Conservation (phyloP, 495 filamentous ascomycete species). For the Peziza echinospora region DNA sequence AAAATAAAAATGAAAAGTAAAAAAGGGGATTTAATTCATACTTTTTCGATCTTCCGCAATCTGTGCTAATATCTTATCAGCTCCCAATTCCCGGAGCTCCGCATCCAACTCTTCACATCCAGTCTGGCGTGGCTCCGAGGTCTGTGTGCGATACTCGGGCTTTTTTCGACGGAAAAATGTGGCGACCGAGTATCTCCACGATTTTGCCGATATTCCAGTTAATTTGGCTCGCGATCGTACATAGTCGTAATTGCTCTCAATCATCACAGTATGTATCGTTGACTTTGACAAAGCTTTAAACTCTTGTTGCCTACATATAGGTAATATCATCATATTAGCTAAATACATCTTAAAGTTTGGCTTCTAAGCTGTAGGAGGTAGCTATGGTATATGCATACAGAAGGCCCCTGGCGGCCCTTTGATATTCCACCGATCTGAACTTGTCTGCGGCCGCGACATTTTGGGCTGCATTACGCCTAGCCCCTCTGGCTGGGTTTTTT, state of each 20-base stretch:
- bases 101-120: slow-evolving; percentile 56
- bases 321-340: not conserved
- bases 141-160: slow-evolving; percentile 29
- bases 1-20: too few relatives aligned
- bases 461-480: slow-evolving; percentile 45
- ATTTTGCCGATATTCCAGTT: slow-evolving; percentile 49
- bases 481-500: slow-evolving; percentile 56
- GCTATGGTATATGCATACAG: slow-evolving; percentile 20
- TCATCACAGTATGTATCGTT: slow-evolving; percentile 68
- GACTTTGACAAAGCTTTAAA: slow-evolving; percentile 63
- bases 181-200: slow-evolving; percentile 68
- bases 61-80: slow-evolving; percentile 29
- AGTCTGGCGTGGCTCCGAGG: slow-evolving; percentile 42
- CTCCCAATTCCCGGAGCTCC: slow-evolving; percentile 39
- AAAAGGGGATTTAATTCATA: not conserved
- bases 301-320: slow-evolving; percentile 38
- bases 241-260: slow-evolving; percentile 79
- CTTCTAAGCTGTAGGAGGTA: too few relatives aligned
- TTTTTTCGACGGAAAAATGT: slow-evolving; percentile 49
- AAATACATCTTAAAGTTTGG: too few relatives aligned
- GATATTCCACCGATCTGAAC: slow-evolving; percentile 57
- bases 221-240: slow-evolving; percentile 52
- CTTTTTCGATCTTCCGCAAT: slow-evolving; percentile 35
- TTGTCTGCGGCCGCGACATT: slow-evolving; percentile 28
- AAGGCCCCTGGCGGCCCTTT: slow-evolving; percentile 37